Conservation (phyloP, 2,329 filamentous ascomycete species). For the Hypoxylon sp. region DNA sequence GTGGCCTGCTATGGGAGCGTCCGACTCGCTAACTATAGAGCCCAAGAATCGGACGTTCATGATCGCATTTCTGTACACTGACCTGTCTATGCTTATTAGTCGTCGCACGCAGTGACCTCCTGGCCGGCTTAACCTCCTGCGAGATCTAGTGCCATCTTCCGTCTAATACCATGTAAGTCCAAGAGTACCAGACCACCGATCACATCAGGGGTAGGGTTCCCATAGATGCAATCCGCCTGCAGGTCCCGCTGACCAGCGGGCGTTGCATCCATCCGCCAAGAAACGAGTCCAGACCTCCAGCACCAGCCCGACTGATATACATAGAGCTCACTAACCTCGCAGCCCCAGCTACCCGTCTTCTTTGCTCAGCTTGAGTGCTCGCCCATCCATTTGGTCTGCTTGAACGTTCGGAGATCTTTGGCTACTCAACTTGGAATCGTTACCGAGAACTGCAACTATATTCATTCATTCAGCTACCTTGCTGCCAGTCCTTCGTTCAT, state of each 20-base stretch:
- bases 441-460: conserved; percentile 22
- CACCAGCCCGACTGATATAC: conserved; percentile 36
- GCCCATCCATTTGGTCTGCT: conserved; percentile 13
- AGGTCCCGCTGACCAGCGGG: conserved; percentile 39
- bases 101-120: conserved; percentile 27
- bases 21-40: conserved; percentile 22
- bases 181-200: conserved; percentile 27
- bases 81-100: conserved; percentile 29
- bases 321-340: conserved; percentile 30
- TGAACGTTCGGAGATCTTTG: conserved; percentile 18
- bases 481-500: conserved; percentile 31
- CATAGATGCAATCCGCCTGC: conserved; percentile 37
- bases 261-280: conserved; percentile 32
- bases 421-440: conserved; percentile 14
- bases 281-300: conserved; percentile 33
- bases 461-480: conserved; percentile 33
- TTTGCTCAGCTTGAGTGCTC: conserved; percentile 23
- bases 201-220: conserved; percentile 14
- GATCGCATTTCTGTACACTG: conserved; percentile 23
- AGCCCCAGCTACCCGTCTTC: conserved; percentile 13
- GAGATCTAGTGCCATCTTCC: conserved; percentile 20
- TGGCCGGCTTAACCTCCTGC: conserved; percentile 17
- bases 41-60: conserved; percentile 22
- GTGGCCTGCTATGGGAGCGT: conserved; percentile 26
- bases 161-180: conserved; percentile 25